phyloP scores from a whole-genome alignment of 768 basidiomycete species.

The Chalciporus chontae region DNA sequence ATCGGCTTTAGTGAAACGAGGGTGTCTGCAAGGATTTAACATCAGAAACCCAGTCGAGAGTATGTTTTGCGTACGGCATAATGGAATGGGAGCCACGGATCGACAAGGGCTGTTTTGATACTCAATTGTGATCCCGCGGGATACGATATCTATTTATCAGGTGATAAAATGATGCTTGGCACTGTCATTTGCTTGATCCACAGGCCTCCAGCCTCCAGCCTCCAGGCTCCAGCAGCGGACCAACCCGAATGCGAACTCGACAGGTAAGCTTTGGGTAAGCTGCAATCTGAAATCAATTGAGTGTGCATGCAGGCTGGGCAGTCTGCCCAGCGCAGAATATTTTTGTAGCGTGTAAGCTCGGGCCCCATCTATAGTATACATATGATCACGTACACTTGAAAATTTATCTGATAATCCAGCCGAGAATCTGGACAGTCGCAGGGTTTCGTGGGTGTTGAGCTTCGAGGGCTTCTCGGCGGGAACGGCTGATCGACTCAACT shows the following conservation, averaged over 20 bases:
- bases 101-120: background rate
- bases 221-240: too few species aligned
- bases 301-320: background rate
- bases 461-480: background rate
- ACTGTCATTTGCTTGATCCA: background rate
- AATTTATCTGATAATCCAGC: background rate
- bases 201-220: too few species aligned
- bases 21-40: too few species aligned
- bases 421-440: background rate
- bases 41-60: background rate
- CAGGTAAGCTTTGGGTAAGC: too few species aligned
- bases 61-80: slow-evolving; percentile 1
- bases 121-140: slow-evolving; percentile 11
- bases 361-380: background rate
- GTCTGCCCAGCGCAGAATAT: background rate
- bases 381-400: slow-evolving; percentile 15
- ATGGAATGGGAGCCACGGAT: slow-evolving; percentile 3
- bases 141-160: background rate
- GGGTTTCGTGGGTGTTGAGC: background rate
- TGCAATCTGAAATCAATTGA: background rate
- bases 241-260: background rate
- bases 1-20: too few species aligned
- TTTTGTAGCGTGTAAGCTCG: background rate
- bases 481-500: too few species aligned
- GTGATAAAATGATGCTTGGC: background rate